Evolutionary conservation across 2,329 filamentous ascomycete genomes (phyloP).

Genomic region (Penicillium sp.): DNA sequence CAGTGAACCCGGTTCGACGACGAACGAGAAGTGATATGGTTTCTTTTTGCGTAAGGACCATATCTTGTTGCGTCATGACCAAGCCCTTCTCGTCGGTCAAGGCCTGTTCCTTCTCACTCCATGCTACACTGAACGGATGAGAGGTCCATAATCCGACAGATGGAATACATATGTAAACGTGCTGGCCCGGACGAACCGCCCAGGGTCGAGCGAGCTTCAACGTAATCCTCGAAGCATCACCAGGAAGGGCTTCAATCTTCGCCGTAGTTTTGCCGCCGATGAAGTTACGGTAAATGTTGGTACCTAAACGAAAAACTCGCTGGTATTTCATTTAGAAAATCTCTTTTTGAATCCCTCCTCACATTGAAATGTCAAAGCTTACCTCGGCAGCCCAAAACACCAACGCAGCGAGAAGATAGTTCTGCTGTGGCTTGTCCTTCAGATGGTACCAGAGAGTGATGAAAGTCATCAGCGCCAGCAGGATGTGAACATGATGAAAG

Average conservation of each 20-base stretch:
- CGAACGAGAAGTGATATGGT: conserved; percentile 79
- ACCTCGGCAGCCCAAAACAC: conserved; percentile 71
- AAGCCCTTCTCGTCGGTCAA: conserved; percentile 37
- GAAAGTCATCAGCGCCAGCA: conserved; percentile 65
- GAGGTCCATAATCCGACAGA: conserved; percentile 65
- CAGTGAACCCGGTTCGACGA: conserved; percentile 83
- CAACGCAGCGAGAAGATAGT: conserved; percentile 71
- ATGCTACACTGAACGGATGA: conserved; percentile 76
- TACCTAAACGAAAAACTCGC: conserved; percentile 59
- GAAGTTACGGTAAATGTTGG: conserved; percentile 63
- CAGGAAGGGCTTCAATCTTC: conserved; percentile 63
- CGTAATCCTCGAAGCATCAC: conserved; percentile 67
- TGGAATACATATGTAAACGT: conserved; percentile 70
- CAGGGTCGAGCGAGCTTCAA: conserved; percentile 65
- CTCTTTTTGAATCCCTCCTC: neutral
- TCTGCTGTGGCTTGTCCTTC: conserved; percentile 63
- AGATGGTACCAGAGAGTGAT: conserved; percentile 76
- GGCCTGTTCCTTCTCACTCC: conserved; percentile 59
- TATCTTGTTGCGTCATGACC: conserved; percentile 48
- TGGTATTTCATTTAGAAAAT: conserved; percentile 17
- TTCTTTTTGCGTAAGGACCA: conserved; percentile 48
- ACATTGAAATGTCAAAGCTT: conserved; percentile 10
- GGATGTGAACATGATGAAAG: conserved; percentile 82
- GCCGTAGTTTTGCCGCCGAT: conserved; percentile 59
- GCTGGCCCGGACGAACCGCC: conserved; percentile 65